Evolutionary conservation across 1,284 basidiomycete genomes (phyloP), one percentile per base, ranked within the genome.

Genomic region (Gomphus sp.): DNA sequence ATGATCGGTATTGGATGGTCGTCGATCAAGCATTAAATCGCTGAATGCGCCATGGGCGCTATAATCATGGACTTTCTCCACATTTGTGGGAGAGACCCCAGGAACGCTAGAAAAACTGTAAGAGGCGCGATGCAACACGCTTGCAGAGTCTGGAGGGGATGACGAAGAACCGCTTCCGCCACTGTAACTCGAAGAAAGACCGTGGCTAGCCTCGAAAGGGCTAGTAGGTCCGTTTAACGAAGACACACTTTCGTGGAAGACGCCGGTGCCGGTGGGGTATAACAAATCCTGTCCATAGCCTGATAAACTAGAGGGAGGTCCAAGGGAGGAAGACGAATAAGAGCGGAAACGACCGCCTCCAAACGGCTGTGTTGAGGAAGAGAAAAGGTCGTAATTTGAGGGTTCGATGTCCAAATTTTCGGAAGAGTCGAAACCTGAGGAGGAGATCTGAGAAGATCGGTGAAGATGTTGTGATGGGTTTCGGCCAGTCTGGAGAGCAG

Each of bases 111-210:
- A 74, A 64, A 82, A 85, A 28, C 72, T 74, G 31, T 59, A 54
- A 16, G 78, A 71, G 4, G 79, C 71, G 62, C 79, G 80, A 61
- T 83, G 82, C 5, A 86, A 74, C 55, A 73, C 73, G 56, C 73
- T 72, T 59, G 81, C 79, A 50, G 81, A 72, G 69, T 89, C 87
- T 65, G 70, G 74, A 0, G 87, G 86, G 16, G 87, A 89, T 52
- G 84, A n/a, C 22, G 52, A 41, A 8, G 44, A 36, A 16, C 39
- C 44, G 49, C 50, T 58, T 28, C 56, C 56, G 18, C 36, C 36
- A 12, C 41, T 41, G 34, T 41, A 52, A 18, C 22, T 55, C 6
- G 47, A 48, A 18, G 52, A 37, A 8, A 53, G 34, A 47, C 39
- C 22, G 45, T 36, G 41, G 16, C 18, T 34, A 34, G 57, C 8